Evolutionary conservation across 768 basidiomycete genomes (phyloP).

Genomic region (Mycena olivaceomarginata): DNA sequence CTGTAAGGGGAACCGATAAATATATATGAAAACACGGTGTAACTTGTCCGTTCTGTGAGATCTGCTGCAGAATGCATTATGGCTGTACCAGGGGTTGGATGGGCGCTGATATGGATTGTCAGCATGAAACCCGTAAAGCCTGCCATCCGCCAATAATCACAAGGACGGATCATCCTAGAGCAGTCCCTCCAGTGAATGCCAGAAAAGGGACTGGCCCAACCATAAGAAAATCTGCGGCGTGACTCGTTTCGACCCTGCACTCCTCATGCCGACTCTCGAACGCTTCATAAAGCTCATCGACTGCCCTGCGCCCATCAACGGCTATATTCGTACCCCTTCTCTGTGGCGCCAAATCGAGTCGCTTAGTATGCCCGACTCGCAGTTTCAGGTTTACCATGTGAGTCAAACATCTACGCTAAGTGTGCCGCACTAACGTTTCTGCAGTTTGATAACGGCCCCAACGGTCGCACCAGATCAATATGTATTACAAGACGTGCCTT

Average conservation of each 20-base stretch:
- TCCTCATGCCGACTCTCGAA: conserved; percentile 3
- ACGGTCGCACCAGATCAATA: not conserved
- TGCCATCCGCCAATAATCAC: no score
- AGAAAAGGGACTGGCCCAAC: conserved; percentile 31
- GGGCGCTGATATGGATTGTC: no score
- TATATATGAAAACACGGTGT: no score
- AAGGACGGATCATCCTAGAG: no score
- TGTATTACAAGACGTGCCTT: no score
- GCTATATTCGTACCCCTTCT: conserved; percentile 9
- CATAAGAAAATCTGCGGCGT: conserved; percentile 27
- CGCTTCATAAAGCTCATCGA: conserved; percentile 15
- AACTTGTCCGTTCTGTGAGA: no score
- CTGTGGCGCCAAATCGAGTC: conserved; percentile 25
- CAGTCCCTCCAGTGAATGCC: conserved; percentile 18
- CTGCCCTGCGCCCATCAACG: conserved; percentile 7
- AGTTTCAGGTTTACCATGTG: not conserved
- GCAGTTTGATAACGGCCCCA: not conserved
- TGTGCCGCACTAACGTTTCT: not conserved
- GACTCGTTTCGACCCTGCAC: conserved; percentile 4
- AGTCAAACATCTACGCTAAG: not conserved
- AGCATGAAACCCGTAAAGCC: no score
- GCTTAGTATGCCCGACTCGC: conserved; percentile 4
- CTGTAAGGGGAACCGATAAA: no score
- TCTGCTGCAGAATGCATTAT: no score
- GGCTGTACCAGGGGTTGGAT: no score